phyloP scores from a whole-genome alignment of 768 basidiomycete genomes.

The Rhodotorula diobovata region DNA sequence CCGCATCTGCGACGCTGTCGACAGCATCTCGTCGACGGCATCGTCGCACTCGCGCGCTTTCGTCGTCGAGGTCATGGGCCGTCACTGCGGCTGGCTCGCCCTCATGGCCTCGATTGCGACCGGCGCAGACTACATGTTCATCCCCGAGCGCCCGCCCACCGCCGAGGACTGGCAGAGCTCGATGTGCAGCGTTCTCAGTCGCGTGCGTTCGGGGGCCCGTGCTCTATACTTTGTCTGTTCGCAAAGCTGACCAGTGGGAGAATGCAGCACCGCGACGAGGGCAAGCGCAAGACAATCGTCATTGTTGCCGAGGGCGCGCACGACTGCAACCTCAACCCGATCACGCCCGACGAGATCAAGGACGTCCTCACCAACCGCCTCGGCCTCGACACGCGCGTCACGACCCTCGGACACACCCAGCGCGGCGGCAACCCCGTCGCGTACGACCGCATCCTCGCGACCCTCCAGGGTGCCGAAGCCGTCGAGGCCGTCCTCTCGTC shows the following conservation, averaged over 20 bases:
- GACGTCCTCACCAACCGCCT: constrained; percentile 77
- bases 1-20: constrained; percentile 94
- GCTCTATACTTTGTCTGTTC: no score
- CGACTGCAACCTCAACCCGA: constrained; percentile 81
- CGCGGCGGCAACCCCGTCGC: constrained; percentile 92
- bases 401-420: constrained; percentile 93
- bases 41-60: constrained; percentile 94
- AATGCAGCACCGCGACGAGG: constrained; percentile 73
- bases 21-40: constrained; percentile 96
- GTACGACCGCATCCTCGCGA: constrained; percentile 86
- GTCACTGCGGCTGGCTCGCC: constrained; percentile 98
- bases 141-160: constrained; percentile 84
- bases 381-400: constrained; percentile 90
- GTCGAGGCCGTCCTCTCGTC: constrained; percentile 80
- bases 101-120: constrained; percentile 84
- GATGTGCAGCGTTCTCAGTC: constrained; percentile 79
- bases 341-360: constrained; percentile 84
- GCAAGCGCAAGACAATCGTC: constrained; percentile 97
- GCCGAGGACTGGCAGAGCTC: constrained; percentile 78
- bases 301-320: constrained; percentile 96
- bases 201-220: constrained; percentile 56
- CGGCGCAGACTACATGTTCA: constrained; percentile 96
- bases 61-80: constrained; percentile 98
- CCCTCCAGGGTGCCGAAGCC: constrained; percentile 91
- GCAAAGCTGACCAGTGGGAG: background rate